Percentiles rank a stretch among this genome's conserved stretches.
Evolutionary conservation across 1,284 basidiomycete species (phyloP).

Genomic region (Cryptococcus wingfieldii): DNA sequence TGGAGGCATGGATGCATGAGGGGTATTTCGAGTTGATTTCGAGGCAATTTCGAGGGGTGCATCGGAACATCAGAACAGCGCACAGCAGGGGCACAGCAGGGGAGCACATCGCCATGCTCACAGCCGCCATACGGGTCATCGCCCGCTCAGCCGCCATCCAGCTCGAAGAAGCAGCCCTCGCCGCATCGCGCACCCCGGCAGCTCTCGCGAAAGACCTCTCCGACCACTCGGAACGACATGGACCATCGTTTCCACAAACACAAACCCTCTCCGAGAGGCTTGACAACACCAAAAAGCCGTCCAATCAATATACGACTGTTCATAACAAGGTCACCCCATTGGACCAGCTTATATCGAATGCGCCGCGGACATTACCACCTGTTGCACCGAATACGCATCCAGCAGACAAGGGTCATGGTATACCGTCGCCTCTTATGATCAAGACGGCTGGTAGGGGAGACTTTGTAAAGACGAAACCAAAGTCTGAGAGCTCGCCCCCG

Average conservation of each 20-base stretch:
- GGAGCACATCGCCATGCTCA: slow-evolving; percentile 15
- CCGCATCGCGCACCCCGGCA: not conserved
- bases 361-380: slow-evolving; percentile 9
- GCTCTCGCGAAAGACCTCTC: not conserved
- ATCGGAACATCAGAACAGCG: no score
- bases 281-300: not conserved
- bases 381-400: slow-evolving; percentile 10
- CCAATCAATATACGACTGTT: not conserved
- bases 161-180: slow-evolving; percentile 34
- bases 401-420: slow-evolving; percentile 4
- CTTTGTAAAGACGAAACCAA: not conserved
- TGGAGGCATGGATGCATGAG: no score
- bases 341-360: slow-evolving; percentile 4
- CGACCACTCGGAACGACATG: not conserved
- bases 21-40: no score
- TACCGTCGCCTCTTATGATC: not conserved
- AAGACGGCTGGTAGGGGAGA: slow-evolving; percentile 2
- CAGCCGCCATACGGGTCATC: slow-evolving; percentile 36
- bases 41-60: no score
- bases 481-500: no score
- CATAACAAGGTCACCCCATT: not conserved
- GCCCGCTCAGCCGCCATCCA: slow-evolving; percentile 43
- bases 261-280: slow-evolving; percentile 3
- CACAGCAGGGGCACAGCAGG: no score
- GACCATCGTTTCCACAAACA: not conserved